Percentiles rank a stretch among this genome's conserved stretches.
These are phyloP conservation scores for Solanum etuberosum DNA, from an alignment of 257 asterid genomes.

Conservation along the genomic window DNA sequence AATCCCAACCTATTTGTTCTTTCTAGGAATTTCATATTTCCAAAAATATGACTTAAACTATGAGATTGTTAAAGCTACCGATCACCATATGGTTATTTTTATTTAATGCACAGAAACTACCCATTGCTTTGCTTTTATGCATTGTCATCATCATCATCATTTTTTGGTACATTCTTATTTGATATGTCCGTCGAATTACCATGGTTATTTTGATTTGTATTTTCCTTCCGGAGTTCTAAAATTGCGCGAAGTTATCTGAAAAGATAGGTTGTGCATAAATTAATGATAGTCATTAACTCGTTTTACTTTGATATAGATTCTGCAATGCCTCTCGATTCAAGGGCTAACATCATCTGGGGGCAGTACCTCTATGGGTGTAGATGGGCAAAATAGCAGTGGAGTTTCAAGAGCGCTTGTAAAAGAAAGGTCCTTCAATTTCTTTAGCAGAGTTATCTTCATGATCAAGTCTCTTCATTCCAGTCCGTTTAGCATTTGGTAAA, in stretches of 20 bases:
- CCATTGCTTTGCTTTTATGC: neutral
- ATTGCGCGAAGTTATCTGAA: neutral
- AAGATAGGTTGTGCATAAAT: neutral
- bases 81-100: neutral
- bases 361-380: conserved; percentile 57
- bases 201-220: neutral
- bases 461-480: neutral
- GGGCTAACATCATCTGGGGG: conserved; percentile 90
- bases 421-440: conserved; percentile 50
- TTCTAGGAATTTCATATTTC: too few species aligned
- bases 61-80: neutral
- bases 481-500: neutral
- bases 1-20: too few species aligned
- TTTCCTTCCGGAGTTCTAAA: neutral
- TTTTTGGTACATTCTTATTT: neutral
- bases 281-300: neutral
- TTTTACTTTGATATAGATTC: conserved; percentile 34
- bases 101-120: neutral
- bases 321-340: conserved; percentile 75
- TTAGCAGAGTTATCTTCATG: neutral
- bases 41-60: neutral
- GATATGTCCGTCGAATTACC: neutral
- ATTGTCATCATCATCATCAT: neutral
- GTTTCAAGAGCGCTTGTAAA: conserved; percentile 81
- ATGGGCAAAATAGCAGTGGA: conserved; percentile 93